These are phyloP conservation scores for Ehretia macrophylla DNA, from an alignment of 257 asterid species.

Conservation along the genomic window DNA sequence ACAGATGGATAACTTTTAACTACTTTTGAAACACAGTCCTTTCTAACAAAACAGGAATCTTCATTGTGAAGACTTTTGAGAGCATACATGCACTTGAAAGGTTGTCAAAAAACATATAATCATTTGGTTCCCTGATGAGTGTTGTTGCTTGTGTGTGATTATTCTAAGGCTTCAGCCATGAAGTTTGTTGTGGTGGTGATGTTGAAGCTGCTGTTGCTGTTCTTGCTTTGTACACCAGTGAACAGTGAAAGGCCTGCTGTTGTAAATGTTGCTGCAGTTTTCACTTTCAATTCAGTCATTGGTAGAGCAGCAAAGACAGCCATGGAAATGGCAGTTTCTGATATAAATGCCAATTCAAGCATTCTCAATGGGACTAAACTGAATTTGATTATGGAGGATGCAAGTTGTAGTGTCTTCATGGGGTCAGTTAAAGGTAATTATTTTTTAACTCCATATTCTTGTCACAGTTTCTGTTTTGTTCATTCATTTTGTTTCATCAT, in stretches of 20 bases:
- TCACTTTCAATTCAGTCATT: slow-evolving; percentile 30
- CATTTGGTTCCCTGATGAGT: neutral
- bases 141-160: neutral
- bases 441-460: neutral
- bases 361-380: slow-evolving; percentile 34
- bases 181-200: slow-evolving; percentile 1
- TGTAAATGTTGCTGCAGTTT: slow-evolving; percentile 43
- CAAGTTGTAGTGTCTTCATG: slow-evolving; percentile 39
- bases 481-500: neutral
- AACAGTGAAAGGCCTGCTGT: slow-evolving; percentile 25
- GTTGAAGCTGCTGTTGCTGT: neutral
- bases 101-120: no score
- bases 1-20: no score
- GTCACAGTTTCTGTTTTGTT: neutral
- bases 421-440: slow-evolving; percentile 36
- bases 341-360: slow-evolving; percentile 39
- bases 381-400: slow-evolving; percentile 29
- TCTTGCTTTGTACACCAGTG: slow-evolving; percentile 8
- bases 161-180: slow-evolving; percentile 5
- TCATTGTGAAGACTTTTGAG: no score
- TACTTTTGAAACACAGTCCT: no score
- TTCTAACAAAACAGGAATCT: no score
- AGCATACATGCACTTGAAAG: no score
- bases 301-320: slow-evolving; percentile 49
- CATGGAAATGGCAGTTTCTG: slow-evolving; percentile 46